phyloP scores from a whole-genome alignment of 345 rosid genomes.

The Eucalyptus sp. region DNA sequence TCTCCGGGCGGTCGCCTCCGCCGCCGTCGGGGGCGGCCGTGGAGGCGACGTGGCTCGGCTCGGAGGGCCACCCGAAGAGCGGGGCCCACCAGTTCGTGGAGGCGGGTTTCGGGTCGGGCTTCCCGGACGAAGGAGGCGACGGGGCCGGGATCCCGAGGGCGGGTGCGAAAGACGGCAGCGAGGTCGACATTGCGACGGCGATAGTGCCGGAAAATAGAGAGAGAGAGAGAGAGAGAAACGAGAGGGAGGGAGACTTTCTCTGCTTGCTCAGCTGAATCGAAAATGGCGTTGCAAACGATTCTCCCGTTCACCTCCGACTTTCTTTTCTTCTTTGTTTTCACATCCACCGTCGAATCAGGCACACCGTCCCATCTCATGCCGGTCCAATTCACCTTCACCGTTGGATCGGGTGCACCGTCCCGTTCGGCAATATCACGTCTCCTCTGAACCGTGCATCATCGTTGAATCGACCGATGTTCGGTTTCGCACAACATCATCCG shows the following conservation, averaged over 20 bases:
- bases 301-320: neutral
- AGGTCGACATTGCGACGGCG: neutral
- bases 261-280: neutral
- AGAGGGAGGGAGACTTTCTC: neutral
- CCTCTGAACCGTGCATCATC: neutral
- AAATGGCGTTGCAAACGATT: neutral
- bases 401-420: neutral
- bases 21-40: neutral
- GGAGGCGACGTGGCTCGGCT: neutral
- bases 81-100: slow-evolving; percentile 23
- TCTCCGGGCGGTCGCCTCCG: neutral
- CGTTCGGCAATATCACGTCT: neutral
- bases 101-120: neutral
- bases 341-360: neutral
- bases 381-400: neutral
- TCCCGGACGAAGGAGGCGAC: neutral
- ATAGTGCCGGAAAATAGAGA: neutral
- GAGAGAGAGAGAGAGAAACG: neutral
- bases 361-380: no score
- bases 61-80: slow-evolving; percentile 15
- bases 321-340: neutral
- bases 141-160: neutral
- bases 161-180: neutral
- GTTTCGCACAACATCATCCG: neutral
- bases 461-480: neutral